Evolutionary conservation across 495 filamentous ascomycete species (phyloP), one percentile per base, ranked within the genome.

Genomic region (Talaromyces adpressus): DNA sequence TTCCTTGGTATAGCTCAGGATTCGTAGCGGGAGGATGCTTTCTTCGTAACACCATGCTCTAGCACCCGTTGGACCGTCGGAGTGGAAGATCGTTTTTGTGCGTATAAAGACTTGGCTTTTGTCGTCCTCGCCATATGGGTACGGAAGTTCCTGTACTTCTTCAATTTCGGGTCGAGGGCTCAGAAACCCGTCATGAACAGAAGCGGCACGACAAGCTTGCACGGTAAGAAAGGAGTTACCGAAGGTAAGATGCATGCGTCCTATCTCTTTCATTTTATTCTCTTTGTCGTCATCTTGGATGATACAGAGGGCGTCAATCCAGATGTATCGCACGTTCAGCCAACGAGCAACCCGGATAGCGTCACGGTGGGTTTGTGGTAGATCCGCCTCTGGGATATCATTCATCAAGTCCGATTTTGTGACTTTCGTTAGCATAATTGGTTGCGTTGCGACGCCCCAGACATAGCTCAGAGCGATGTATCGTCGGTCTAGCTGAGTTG

Each of bases 301-400:
- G 22, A 67, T 67, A 41, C 66, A 67, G 0, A 67, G 49, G 3
- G 66, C 58, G 32, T 67, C 65, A 14, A 67, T 58, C 66, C 66
- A 67, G 20, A 67, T 14, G 45, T 63, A 67, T 12, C 39, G 59
- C 18, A 67, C 18, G 14, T 51, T 32, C 23, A 67, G 65, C 23
- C 32, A 36, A 23, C 64, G 57, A 7, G 65, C 60, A 8, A 67
- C 47, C 14, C 14, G 39, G 27, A 67, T 59, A 54, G 64, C 58
- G 47, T 67, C 66, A 27, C 47, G 45, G 29, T 67, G 36, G 14
- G 66, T 67, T 18, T 53, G 39, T 18, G 66, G 65, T 36, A 67
- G 59, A 6, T 29, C 22, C 6, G 45, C 23, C 30, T 34, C 36
- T 8, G 41, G 29, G 16, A 67, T 66, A 1, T 34, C 27, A 8